Evolutionary conservation across 2,329 filamentous ascomycete genomes (phyloP), one percentile per base, ranked within the genome.

Genomic region (Elsinoe necatrix): DNA sequence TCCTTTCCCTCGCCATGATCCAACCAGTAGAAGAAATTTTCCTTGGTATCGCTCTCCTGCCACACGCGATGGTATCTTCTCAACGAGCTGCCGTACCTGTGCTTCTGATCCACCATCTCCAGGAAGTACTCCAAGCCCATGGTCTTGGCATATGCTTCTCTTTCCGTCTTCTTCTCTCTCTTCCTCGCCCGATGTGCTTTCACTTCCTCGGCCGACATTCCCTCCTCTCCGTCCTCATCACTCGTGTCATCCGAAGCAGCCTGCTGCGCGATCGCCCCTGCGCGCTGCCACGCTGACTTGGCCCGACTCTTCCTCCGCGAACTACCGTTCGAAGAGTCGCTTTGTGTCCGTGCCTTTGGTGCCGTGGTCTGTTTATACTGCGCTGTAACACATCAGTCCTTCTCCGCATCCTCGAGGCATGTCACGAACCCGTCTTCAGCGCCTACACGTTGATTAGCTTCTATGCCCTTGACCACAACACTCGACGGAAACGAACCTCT

Each of bases 21-120:
- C 1, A 95, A 76, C 90, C 91, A 95, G 72, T 90, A 92, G 69
- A 95, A 95, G 77, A 91, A 96, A 67, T 93, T 95, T 68, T 95
- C 86, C 3, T 83, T 80, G 0, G 89, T 92, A 25, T 87, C 76
- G 1, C 82, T 76, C 59, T 80, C 81, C 69, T 89, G 89, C 91
- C 91, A 96, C 61, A 87, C 82, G 58, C 83, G 81, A 65, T 96
- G 91, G 64, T 95, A 96, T 29, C 81, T 80, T 29, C 87, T 78
- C 52, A 95, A 71, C 63, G 93, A 95, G 55, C 84, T 86, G 3
- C 90, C 91, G 65, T 95, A 95, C 3, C 90, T 82, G 67, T 96
- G 90, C 69, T 95, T 91, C 47, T 84, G 73, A 58, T 70, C 68
- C 8, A 69, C 68, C 60, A 95, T 91, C 65, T 95, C 82, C 1